phyloP scores from a whole-genome alignment of 2,329 filamentous ascomycete species.

The Exserohilum rostratum region DNA sequence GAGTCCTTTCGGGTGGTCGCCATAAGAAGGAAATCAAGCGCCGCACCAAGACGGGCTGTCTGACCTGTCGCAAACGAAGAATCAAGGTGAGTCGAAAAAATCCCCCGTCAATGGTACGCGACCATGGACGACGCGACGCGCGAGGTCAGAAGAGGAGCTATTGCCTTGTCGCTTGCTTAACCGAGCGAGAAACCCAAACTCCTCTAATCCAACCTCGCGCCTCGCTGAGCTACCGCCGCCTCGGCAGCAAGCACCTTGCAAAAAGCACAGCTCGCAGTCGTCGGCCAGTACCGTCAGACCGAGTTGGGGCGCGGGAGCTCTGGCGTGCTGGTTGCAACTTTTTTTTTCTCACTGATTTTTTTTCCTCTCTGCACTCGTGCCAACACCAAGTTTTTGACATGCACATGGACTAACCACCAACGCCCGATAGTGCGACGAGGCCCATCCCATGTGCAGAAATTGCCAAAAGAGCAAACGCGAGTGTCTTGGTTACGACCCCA shows the following conservation, averaged over 20 bases:
- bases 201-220: slow-evolving; percentile 12
- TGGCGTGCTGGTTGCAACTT: neutral
- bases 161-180: slow-evolving; percentile 32
- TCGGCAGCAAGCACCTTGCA: slow-evolving; percentile 1
- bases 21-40: slow-evolving; percentile 78
- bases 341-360: slow-evolving; percentile 1
- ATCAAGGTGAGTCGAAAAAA: slow-evolving; percentile 66
- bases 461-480: slow-evolving; percentile 89
- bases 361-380: neutral
- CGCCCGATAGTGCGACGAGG: slow-evolving; percentile 83
- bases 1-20: slow-evolving; percentile 66
- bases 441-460: slow-evolving; percentile 88
- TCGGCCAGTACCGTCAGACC: neutral
- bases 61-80: slow-evolving; percentile 64
- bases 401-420: slow-evolving; percentile 35
- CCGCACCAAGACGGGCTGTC: slow-evolving; percentile 74
- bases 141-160: slow-evolving; percentile 26
- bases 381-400: slow-evolving; percentile 16
- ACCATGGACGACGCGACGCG: slow-evolving; percentile 33
- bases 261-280: neutral
- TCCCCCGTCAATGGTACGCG: slow-evolving; percentile 29
- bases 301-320: neutral
- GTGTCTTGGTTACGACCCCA: slow-evolving; percentile 84
- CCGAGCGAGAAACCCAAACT: slow-evolving; percentile 47
- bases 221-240: slow-evolving; percentile 2